Conservation (phyloP, 352 stramenopile species). For the Pythium graminicola region DNA sequence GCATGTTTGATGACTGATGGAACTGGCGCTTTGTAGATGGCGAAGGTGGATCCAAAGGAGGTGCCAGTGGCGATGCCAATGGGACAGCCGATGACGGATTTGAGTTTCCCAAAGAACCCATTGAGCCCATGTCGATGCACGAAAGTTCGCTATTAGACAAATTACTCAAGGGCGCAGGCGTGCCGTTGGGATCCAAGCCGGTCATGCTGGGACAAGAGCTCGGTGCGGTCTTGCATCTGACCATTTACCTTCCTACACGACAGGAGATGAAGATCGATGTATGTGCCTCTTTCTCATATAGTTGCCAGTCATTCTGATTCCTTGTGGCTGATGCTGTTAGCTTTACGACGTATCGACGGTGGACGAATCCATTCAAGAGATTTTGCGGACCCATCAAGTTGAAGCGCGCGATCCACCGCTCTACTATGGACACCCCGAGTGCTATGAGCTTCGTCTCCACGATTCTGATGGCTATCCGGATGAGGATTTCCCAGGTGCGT, state of each 20-base stretch:
- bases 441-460: conserved; percentile 81
- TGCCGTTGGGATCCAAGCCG: conserved; percentile 44
- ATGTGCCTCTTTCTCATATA: not conserved
- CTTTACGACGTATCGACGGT: conserved; percentile 83
- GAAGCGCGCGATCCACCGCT: conserved; percentile 53
- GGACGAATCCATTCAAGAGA: conserved; percentile 82
- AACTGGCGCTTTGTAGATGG: not conserved
- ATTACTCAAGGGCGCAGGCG: conserved; percentile 52
- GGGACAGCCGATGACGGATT: conserved; percentile 36
- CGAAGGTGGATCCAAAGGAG: not conserved
- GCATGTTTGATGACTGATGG: not conserved
- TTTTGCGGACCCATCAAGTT: conserved; percentile 64
- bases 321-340: conserved; percentile 22
- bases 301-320: not conserved
- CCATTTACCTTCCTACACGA: conserved; percentile 78
- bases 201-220: conserved; percentile 48
- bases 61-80: not conserved
- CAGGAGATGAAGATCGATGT: conserved; percentile 83
- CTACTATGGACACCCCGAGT: conserved; percentile 84
- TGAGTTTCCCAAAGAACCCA: conserved; percentile 59
- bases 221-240: conserved; percentile 69
- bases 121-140: conserved; percentile 55
- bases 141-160: conserved; percentile 73
- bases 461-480: conserved; percentile 79
- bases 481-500: conserved; percentile 74